Percentiles rank a stretch among this genome's conserved stretches.
These are phyloP conservation scores for Heliamphora exappendiculata DNA, from an alignment of 148 eudicot genomes.

Conservation along the genomic window DNA sequence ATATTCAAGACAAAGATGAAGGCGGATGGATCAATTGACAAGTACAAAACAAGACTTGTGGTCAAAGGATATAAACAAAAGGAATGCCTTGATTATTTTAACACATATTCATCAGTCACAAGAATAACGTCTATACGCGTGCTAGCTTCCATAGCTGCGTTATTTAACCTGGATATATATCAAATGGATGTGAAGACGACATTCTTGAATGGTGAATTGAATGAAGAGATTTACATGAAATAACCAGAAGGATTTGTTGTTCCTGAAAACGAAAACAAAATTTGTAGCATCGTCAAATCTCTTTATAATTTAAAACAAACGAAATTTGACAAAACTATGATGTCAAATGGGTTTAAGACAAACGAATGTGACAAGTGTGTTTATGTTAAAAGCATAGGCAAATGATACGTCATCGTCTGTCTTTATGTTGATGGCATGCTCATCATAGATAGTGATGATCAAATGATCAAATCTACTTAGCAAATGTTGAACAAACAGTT, in stretches of 20 bases:
- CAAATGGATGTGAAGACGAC: neutral
- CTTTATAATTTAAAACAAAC: too few relatives aligned
- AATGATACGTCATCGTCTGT: neutral
- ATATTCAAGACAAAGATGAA: neutral
- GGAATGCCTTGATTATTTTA: neutral
- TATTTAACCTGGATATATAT: neutral
- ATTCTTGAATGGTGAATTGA: neutral
- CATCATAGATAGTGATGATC: neutral
- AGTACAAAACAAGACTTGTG: neutral
- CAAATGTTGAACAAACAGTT: neutral
- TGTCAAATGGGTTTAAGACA: neutral
- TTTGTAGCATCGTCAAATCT: neutral
- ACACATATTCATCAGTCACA: neutral
- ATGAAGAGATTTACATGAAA: neutral
- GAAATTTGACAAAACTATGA: too few relatives aligned
- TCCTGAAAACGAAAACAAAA: neutral
- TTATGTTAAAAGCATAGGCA: neutral
- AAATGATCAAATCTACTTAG: neutral
- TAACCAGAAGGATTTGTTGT: neutral
- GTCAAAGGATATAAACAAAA: neutral
- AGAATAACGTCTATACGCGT: too few relatives aligned
- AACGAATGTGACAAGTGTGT: neutral
- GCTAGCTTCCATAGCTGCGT: too few relatives aligned
- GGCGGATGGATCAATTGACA: neutral
- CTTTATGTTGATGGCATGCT: neutral